Percentiles rank a stretch among this genome's conserved stretches.
phyloP scores from a whole-genome alignment of 2,329 filamentous ascomycete species.

The Apiospora koreana region DNA sequence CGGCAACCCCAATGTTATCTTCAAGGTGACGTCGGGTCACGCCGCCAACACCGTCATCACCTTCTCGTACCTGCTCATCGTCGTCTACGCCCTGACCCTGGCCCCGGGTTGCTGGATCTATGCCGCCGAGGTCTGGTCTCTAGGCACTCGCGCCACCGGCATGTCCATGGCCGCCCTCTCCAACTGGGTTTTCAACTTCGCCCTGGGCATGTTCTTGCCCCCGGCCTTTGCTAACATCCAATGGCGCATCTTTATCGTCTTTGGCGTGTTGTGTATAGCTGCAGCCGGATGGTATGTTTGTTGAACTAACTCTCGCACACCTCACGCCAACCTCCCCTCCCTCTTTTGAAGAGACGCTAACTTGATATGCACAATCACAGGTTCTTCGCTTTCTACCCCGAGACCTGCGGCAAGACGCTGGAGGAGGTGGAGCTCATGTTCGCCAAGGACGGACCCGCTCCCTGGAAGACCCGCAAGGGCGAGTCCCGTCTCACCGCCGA shows the following conservation, averaged over 20 bases:
- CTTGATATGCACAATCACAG: not conserved
- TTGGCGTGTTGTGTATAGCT: constrained; percentile 37
- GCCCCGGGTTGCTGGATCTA: constrained; percentile 68
- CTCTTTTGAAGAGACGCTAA: no score
- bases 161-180: constrained; percentile 58
- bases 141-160: constrained; percentile 60
- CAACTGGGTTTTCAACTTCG: constrained; percentile 61
- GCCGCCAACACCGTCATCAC: constrained; percentile 64
- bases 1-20: constrained; percentile 54
- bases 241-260: constrained; percentile 49
- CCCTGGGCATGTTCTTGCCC: constrained; percentile 59
- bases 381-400: constrained; percentile 37
- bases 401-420: constrained; percentile 40
- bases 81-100: constrained; percentile 64
- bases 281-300: constrained; percentile 30
- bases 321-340: not conserved
- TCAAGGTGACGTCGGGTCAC: constrained; percentile 48
- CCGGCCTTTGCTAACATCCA: constrained; percentile 59
- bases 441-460: constrained; percentile 32
- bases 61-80: constrained; percentile 65
- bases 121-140: constrained; percentile 63
- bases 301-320: not conserved
- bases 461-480: constrained; percentile 41
- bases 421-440: constrained; percentile 40
- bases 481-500: constrained; percentile 30